phyloP scores from a whole-genome alignment of 768 basidiomycete genomes.

The Agrocybe praecox region DNA sequence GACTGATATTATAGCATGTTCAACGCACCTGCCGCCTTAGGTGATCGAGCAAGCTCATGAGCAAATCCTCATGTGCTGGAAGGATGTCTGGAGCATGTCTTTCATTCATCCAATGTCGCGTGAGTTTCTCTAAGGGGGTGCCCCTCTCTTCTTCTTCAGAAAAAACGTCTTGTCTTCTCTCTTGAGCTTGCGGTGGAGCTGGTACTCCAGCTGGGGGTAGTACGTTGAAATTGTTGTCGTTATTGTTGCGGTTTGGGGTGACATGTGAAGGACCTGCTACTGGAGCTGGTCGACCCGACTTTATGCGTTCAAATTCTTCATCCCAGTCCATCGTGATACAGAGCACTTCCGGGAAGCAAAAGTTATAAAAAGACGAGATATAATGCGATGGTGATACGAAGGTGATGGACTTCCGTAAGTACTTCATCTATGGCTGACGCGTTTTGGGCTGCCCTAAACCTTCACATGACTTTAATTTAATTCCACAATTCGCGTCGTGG shows the following conservation, averaged over 20 bases:
- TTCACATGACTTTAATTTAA: not conserved
- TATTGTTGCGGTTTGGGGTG: conserved; percentile 22
- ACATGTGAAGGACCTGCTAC: conserved; percentile 13
- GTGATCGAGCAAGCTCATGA: conserved; percentile 71
- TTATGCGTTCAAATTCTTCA: conserved; percentile 33
- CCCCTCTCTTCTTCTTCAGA: conserved; percentile 35
- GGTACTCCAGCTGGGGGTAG: conserved; percentile 26
- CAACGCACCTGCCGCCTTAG: conserved; percentile 79
- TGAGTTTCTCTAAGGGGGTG: conserved; percentile 69
- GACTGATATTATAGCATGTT: conserved; percentile 2
- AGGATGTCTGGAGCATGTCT: conserved; percentile 81
- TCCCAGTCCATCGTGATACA: conserved; percentile 37
- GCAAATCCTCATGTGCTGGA: conserved; percentile 68
- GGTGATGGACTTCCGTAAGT: no score
- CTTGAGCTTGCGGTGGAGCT: not conserved
- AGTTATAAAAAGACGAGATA: no score
- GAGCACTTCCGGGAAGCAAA: not conserved
- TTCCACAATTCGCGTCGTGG: no score
- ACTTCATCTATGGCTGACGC: no score
- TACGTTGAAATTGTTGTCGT: no score
- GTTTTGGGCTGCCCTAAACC: conserved; percentile 31
- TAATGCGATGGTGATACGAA: no score
- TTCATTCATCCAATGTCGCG: conserved; percentile 87
- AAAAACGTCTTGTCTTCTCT: conserved; percentile 7
- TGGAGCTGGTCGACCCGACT: conserved; percentile 9